phyloP scores from a whole-genome alignment of 495 filamentous ascomycete genomes.

The Penicillium canescens region DNA sequence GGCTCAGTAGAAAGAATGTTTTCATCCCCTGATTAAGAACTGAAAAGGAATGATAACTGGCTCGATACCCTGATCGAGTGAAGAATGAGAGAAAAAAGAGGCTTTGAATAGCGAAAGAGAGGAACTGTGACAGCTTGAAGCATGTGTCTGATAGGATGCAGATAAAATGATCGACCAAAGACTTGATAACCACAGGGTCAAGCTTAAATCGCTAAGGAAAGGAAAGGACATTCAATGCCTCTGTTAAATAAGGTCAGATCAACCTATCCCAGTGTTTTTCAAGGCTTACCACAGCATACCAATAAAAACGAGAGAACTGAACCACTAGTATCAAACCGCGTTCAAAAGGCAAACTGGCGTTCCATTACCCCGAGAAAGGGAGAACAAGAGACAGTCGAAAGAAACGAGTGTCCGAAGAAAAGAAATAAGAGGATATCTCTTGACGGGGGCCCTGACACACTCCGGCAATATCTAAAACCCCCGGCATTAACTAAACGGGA shows the following conservation, averaged over 20 bases:
- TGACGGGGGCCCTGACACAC: neutral
- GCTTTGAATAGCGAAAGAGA: slow-evolving; percentile 9
- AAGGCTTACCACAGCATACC: slow-evolving; percentile 10
- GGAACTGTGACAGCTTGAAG: slow-evolving; percentile 5
- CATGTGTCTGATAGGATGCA: slow-evolving; percentile 16
- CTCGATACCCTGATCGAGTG: slow-evolving; percentile 21
- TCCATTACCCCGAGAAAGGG: neutral
- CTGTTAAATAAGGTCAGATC: slow-evolving; percentile 14
- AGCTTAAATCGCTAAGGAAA: slow-evolving; percentile 21
- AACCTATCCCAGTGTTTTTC: neutral
- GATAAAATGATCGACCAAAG: slow-evolving; percentile 15
- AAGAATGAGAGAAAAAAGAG: slow-evolving; percentile 4
- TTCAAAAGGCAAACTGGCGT: slow-evolving; percentile 8
- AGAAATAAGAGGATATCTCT: slow-evolving; percentile 2
- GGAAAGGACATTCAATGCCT: slow-evolving; percentile 43
- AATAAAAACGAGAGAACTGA: slow-evolving; percentile 18
- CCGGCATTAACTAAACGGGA: slow-evolving; percentile 11
- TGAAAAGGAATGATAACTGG: neutral
- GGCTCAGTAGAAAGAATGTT: neutral
- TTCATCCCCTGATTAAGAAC: neutral
- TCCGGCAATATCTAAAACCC: slow-evolving; percentile 3
- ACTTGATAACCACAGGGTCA: slow-evolving; percentile 10
- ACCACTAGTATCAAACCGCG: slow-evolving; percentile 32
- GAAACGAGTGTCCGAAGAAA: slow-evolving; percentile 25
- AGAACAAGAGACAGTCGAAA: neutral